These are phyloP conservation scores for Penicillium vulpinum DNA, from an alignment of 2,329 filamentous ascomycete species.

Conservation along the genomic window DNA sequence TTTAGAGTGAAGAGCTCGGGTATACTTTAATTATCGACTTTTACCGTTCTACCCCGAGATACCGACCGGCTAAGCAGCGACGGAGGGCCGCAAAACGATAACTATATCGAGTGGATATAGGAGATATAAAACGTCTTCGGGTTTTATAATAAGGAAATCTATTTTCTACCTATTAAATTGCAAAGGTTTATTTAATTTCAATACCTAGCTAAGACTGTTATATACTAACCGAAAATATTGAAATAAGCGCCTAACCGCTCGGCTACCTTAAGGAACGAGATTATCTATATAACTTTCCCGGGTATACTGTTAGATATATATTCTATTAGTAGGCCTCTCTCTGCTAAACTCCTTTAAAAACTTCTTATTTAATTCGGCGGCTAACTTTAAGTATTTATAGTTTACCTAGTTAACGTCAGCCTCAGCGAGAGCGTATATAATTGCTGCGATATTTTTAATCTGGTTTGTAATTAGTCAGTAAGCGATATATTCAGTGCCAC, in stretches of 20 bases:
- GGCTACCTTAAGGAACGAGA: too few species aligned
- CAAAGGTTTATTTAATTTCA: not conserved
- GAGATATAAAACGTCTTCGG: conserved; percentile 6
- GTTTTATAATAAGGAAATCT: not conserved
- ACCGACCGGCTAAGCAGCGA: conserved; percentile 2
- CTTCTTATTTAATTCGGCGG: conserved; percentile 11
- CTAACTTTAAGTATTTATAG: conserved; percentile 16
- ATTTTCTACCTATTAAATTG: conserved; percentile 4
- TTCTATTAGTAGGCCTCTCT: conserved; percentile 7
- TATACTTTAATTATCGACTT: conserved; percentile 28
- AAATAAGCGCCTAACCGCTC: too few species aligned
- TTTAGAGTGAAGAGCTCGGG: conserved; percentile 27
- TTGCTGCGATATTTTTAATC: conserved; percentile 19
- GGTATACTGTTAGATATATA: conserved; percentile 12
- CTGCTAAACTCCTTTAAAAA: conserved; percentile 17
- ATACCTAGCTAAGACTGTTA: not conserved
- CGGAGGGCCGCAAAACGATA: not conserved
- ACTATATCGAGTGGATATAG: conserved; percentile 1
- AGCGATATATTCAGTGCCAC: not conserved
- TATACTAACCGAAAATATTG: too few species aligned
- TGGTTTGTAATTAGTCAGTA: conserved; percentile 12
- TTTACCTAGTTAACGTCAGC: conserved; percentile 8
- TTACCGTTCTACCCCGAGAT: conserved; percentile 17
- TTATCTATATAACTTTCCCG: too few species aligned
- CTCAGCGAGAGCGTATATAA: conserved; percentile 17